These are phyloP conservation scores for Rhizopogon sp. DNA, from an alignment of 768 basidiomycete genomes.

Conservation along the genomic window DNA sequence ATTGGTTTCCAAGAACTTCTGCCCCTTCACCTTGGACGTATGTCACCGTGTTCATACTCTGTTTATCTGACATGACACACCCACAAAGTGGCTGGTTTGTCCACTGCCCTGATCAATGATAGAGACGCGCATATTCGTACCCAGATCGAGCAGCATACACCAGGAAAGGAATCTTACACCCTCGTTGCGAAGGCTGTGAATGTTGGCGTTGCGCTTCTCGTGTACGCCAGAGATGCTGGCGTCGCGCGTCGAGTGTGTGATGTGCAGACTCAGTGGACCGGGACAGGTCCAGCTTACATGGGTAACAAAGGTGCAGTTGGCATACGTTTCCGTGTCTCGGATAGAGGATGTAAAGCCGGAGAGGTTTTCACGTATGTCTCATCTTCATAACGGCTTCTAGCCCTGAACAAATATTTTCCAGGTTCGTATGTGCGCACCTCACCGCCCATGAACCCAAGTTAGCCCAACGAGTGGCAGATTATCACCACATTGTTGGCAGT, in stretches of 20 bases:
- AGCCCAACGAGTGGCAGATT: slow-evolving; percentile 66
- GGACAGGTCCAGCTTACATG: slow-evolving; percentile 70
- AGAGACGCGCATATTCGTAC: slow-evolving; percentile 68
- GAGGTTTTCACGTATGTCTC: slow-evolving; percentile 78
- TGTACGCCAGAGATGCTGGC: slow-evolving; percentile 76
- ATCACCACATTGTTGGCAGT: slow-evolving; percentile 71
- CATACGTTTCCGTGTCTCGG: slow-evolving; percentile 71
- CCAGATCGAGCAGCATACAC: slow-evolving; percentile 67
- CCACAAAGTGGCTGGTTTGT: slow-evolving; percentile 69
- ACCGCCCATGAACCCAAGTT: slow-evolving; percentile 75
- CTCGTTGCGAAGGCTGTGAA: slow-evolving; percentile 78
- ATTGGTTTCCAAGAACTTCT: slow-evolving; percentile 94
- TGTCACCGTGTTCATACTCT: slow-evolving; percentile 26
- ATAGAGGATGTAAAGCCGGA: slow-evolving; percentile 48
- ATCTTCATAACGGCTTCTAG: neutral
- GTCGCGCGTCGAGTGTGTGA: slow-evolving; percentile 56
- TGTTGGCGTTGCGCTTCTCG: slow-evolving; percentile 82
- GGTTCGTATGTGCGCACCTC: slow-evolving; percentile 91
- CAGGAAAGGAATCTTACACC: slow-evolving; percentile 68
- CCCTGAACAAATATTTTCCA: slow-evolving; percentile 24
- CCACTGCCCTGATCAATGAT: slow-evolving; percentile 61
- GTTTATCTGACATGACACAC: neutral
- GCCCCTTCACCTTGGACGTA: slow-evolving; percentile 83
- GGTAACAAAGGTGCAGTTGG: slow-evolving; percentile 96
- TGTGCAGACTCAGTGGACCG: slow-evolving; percentile 73